Conservation (phyloP, 768 basidiomycete genomes). For the Kwoniella dendrophila region DNA sequence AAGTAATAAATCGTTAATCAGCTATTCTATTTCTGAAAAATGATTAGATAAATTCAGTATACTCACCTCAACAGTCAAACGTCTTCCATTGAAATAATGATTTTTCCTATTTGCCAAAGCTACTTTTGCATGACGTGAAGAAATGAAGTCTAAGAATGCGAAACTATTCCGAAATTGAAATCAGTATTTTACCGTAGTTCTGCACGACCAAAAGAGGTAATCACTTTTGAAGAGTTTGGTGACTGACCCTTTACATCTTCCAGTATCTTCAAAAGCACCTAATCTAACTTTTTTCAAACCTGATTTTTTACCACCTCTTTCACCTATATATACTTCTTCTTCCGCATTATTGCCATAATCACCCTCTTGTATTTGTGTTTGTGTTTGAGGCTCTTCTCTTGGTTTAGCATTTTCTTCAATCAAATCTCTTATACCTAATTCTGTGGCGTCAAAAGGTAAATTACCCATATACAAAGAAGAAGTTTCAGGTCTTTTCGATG, state of each 20-base stretch:
- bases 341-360: too few species aligned
- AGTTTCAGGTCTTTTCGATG: constrained; percentile 67
- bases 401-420: constrained; percentile 67
- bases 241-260: constrained; percentile 88
- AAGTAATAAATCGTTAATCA: neutral
- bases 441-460: constrained; percentile 85
- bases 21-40: neutral
- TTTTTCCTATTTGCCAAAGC: constrained; percentile 82
- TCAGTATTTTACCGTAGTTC: neutral
- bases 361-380: too few species aligned
- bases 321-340: constrained; percentile 60
- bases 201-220: neutral
- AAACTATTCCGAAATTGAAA: constrained; percentile 63
- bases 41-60: neutral
- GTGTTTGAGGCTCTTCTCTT: constrained; percentile 34
- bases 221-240: neutral
- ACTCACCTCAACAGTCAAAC: constrained; percentile 67
- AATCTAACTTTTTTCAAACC: constrained; percentile 74
- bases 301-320: constrained; percentile 47
- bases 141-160: constrained; percentile 89
- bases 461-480: constrained; percentile 92
- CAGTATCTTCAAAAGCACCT: constrained; percentile 95
- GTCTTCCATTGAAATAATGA: constrained; percentile 77
- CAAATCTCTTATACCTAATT: constrained; percentile 70
- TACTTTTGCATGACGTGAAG: constrained; percentile 74